Base-by-base conservation (phyloP, 257 asterid species). In the Primulina eburnea region DNA sequence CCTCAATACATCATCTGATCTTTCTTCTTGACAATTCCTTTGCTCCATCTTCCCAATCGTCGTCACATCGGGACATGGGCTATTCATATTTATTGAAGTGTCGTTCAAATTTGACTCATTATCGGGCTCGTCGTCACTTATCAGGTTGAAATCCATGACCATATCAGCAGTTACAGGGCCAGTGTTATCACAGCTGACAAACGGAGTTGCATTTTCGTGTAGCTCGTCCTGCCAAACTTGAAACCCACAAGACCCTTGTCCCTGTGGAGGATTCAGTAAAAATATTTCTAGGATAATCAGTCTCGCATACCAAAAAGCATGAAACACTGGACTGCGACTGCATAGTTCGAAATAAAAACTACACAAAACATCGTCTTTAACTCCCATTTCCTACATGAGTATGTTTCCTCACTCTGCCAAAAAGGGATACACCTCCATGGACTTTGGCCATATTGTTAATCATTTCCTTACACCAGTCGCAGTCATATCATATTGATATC, bases 221-320 rank as follows among this genome's bases (percentile, higher is more conserved):
- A 78, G 66, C 75, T 72, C 88, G 55, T 84, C 92, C 61, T 82
- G 70, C 85, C 83, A 82, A 62, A 73, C 70, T 64, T 67, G 75
- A 73, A 58, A 84, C 53, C 84, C 87, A 74, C 92, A 87, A 6
- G 85, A 80, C 69, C 88, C 92, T 73, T 87, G 81, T 26, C 84
- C 92, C 92, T 84, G 82, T 30, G 63, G 4, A 65, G 33, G 69
- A 58, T 40, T 62, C 7, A 71, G 18, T 67, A 12, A 37, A 40
- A 68, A 8, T 34, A 62, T 62, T 34, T 12, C 6, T 4, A 47
- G 26, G 57, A 47, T 12, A 52, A 43, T 14, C 47, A 55, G 6
- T 14, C 6, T 24, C 1, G n/a, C 30, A 43, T 5, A 4, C 68
- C 24, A 32, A 30, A 37, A 30, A 7, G 21, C 53, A 32, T 34